Evolutionary conservation across 495 filamentous ascomycete species (phyloP), one percentile per base, ranked within the genome.

Genomic region (Talaromyces liani): DNA sequence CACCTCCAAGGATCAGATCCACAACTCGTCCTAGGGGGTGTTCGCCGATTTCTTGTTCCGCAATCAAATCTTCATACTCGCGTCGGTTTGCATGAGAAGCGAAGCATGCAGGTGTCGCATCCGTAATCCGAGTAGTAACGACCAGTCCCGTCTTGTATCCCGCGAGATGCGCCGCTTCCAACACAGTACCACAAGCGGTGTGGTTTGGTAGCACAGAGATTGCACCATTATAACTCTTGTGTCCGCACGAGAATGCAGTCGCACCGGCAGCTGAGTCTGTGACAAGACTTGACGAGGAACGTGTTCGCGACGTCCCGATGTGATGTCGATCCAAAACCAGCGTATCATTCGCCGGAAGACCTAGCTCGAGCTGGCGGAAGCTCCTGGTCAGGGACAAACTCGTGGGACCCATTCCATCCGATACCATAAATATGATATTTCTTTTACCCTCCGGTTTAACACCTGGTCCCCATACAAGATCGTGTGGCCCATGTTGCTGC

Each of bases 371-470:
- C 73, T 98, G 94, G 31, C 85, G 81, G 77, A 91, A 98, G 69
- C 84, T 86, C 55, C 94, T 80, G 6, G 95, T 97, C 70, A 98
- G 74, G 12, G 85, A 85, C 25, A 98, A 81, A 71, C 91, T 93
- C 22, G 93, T 90, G 3, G 94, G 94, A 0, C 94, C 94, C 95
- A 98, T 98, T 62, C 93, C 94, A 70, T 98, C 94, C 0, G 91
- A 95, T 8, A 98, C 95, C 95, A 98, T 98, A 80, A 98, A 98
- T 64, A 98, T 88, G 45, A 98, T 75, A 70, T 97, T 98, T 25
- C 89, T 82, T 75, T 98, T 98, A 14, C 90, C 89, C n/a, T 69
- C 77, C 8, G 79, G 86, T 64, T 76, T 84, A 41, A 79, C 79
- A 34, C 70, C 72, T 58, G 79, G 73, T 25, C 71, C 69, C 77